A percentile compares a stretch with the other conserved stretches of the same genome.
phyloP scores from a whole-genome alignment of 495 filamentous ascomycete species.

The Lasiosphaeriaceae sp. region DNA sequence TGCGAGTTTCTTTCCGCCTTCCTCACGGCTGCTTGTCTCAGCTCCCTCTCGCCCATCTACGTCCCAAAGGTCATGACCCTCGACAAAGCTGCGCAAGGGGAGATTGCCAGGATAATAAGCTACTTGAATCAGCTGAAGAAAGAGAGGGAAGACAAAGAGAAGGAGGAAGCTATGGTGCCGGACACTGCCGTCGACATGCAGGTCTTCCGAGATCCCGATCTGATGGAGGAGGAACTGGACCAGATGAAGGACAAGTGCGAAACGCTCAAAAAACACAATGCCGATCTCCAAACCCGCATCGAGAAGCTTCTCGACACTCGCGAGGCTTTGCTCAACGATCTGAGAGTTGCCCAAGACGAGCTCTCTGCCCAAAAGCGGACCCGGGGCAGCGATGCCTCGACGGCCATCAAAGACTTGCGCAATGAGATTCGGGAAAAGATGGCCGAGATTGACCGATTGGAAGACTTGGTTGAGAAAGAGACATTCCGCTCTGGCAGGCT shows the following conservation, averaged over 20 bases:
- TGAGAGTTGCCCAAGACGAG: conserved; percentile 26
- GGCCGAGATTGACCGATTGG: conserved; percentile 31
- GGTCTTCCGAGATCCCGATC: conserved; percentile 24
- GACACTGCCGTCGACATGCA: conserved; percentile 11
- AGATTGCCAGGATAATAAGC: conserved; percentile 31
- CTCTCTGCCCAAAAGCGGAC: conserved; percentile 25
- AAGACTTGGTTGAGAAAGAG: conserved; percentile 36
- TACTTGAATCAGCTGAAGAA: conserved; percentile 26
- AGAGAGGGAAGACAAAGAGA: conserved; percentile 24
- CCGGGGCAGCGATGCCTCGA: conserved; percentile 23
- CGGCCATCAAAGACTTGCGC: conserved; percentile 33
- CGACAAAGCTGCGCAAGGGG: conserved; percentile 28
- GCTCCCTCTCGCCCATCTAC: conserved; percentile 52
- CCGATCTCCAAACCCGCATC: conserved; percentile 28
- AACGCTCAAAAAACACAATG: conserved; percentile 28
- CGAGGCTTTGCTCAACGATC: conserved; percentile 25
- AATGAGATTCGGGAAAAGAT: conserved; percentile 40
- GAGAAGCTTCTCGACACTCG: conserved; percentile 31
- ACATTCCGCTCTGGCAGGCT: conserved; percentile 24
- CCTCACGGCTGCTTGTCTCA: conserved; percentile 58
- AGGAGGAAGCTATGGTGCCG: conserved; percentile 13
- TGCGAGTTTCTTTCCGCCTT: conserved; percentile 62
- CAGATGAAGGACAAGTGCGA: conserved; percentile 27
- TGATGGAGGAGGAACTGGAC: conserved; percentile 31
- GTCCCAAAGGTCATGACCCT: conserved; percentile 41